Evolutionary conservation across 495 filamentous ascomycete species (phyloP), one percentile per base, ranked within the genome.

Genomic region (Trichoderma erinaceum): DNA sequence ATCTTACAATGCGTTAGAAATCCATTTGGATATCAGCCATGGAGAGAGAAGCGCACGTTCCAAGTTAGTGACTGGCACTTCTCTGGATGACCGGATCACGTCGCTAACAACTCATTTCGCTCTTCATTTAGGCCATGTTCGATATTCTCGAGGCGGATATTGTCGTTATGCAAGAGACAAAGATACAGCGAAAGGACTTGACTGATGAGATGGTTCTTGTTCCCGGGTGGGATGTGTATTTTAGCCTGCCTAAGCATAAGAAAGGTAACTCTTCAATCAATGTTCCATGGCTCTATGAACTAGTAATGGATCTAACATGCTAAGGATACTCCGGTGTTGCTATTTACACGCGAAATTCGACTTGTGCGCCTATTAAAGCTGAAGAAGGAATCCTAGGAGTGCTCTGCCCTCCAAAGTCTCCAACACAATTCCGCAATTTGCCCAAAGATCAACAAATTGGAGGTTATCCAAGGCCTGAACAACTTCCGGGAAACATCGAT

Each of bases 171-270:
- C 95, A 99, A 75, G 95, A 99, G 76, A 89, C 92, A 32, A 99
- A 97, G 79, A 97, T 99, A 64, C 95, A 99, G 74, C 86, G 90
- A 25, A 97, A 97, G 74, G 94, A 99, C 72, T 82, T 99, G 2
- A 82, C 83, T 35, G 95, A 98, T 81, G 95, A 97, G 75, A 97
- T 99, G 93, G 93, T 99, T 16, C 77, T 97, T 6, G 88, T 99
- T 0, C 88, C 92, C 0, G 95, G 95, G 29, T 99, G 95, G 95
- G 95, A 99, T 76, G 96, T 93, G 71, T 97, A 88, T 75, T 97
- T 97, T 78, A 97, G 92, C 73, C 83, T 99, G 8, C 95, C 95
- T 10, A 90, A 87, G 74, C 82, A 95, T 71, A 97, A 97, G 78
- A 97, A 98, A 80, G 95, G 93, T 91, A 76, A 16, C 71, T 67